These are phyloP conservation scores for Globisporangium iwayamae DNA, from an alignment of 352 stramenopile species.

Conservation along the genomic window DNA sequence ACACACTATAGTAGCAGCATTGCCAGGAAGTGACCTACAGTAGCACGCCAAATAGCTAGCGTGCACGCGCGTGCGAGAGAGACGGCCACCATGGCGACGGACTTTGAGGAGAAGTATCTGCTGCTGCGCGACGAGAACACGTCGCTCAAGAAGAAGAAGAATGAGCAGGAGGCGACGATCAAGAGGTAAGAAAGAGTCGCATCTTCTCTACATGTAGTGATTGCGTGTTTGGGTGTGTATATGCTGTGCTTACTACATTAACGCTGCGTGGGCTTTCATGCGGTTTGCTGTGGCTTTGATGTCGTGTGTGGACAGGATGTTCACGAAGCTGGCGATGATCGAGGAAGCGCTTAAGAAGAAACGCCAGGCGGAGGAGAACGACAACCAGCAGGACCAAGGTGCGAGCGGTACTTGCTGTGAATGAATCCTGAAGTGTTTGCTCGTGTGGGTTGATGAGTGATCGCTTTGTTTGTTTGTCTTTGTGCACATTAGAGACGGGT, in stretches of 20 bases:
- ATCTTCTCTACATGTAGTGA: not conserved
- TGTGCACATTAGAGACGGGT: constrained; percentile 21
- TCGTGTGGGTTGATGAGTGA: not conserved
- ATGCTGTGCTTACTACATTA: not conserved
- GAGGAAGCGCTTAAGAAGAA: constrained; percentile 85
- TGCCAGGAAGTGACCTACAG: not conserved
- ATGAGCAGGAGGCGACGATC: constrained; percentile 89
- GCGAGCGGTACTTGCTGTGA: not conserved
- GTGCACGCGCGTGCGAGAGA: not conserved
- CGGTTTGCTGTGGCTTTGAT: not conserved
- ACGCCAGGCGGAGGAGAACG: constrained; percentile 34
- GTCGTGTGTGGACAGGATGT: constrained; percentile 51
- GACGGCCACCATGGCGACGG: constrained; percentile 31
- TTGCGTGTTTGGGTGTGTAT: not conserved
- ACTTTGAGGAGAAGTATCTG: constrained; percentile 86
- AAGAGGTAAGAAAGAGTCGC: constrained; percentile 47
- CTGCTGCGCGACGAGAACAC: constrained; percentile 81
- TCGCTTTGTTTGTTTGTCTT: not conserved
- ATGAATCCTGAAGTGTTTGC: not conserved
- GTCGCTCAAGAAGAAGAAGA: constrained; percentile 88
- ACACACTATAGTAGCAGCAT: not conserved
- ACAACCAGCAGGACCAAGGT: constrained; percentile 63
- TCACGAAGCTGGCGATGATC: constrained; percentile 87
- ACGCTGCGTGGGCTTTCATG: not conserved
- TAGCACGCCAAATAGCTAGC: not conserved